Evolutionary conservation across 495 filamentous ascomycete species (phyloP), one percentile per base, ranked within the genome.

Genomic region (Penicillium pancosmium): DNA sequence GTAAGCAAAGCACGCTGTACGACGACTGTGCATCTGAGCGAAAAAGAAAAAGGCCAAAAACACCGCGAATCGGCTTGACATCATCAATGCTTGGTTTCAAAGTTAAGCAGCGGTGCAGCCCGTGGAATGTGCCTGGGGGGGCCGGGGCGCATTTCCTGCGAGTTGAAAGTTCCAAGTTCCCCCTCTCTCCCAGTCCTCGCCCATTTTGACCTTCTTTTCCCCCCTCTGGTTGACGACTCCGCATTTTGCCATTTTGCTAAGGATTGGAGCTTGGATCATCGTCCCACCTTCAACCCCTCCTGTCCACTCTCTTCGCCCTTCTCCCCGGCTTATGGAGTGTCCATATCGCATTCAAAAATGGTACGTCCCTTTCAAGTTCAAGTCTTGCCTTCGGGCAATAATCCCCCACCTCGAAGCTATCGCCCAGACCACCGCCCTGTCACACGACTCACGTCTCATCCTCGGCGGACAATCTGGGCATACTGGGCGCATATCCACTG

Each of bases 261-360:
- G 34, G 34, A 5, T 36, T 38, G 36, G 36, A 38, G 36, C 36
- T 38, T 10, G 36, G 36, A 38, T 38, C 36, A 38, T 38, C 36
- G 12, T 38, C 34, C 31, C 19, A 36, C 16, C 19, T 27, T 50
- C 12, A 23, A 16, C 19, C 13, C n/a, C 44, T 38, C 49, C 31
- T 50, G n/a, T 49, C n/a, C 40, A 44, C 36, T 43, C 33, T 21
- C 38, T 36, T 35, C 19, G n/a, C 16, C 38, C 35, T 31, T 33
- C 21, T 59, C 34, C 50, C 50, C 12, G 50, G 41, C 55, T 38
- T 67, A 63, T 64, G 67, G 67, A 65, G 57, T 48, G 19, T 48
- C 53, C 36, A 46, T 50, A 46, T 50, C 33, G 57, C 60, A 40
- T 36, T 52, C 61, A 74, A 70, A 70, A 47, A 74, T 74, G 71